These are phyloP conservation scores for Wickerhamiella occidentalis DNA, from an alignment of 805 yeast species.

Conservation along the genomic window DNA sequence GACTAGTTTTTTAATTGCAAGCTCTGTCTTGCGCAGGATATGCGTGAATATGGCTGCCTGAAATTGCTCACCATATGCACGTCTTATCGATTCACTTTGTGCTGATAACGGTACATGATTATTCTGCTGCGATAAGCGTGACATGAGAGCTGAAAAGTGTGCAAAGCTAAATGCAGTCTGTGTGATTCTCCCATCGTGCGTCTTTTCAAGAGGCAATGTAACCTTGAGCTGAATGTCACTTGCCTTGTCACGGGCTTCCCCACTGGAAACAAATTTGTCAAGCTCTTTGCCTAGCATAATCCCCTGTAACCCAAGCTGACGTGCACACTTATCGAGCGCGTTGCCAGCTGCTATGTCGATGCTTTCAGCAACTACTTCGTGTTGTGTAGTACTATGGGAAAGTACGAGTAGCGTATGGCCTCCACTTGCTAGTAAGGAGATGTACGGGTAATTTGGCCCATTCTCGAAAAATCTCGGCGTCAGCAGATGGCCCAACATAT, in stretches of 20 bases:
- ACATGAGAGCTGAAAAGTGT: conserved; percentile 50
- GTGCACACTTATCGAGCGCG: conserved; percentile 82
- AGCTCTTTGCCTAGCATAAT: conserved; percentile 78
- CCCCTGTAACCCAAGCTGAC: conserved; percentile 69
- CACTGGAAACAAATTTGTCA: conserved; percentile 41
- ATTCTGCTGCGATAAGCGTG: conserved; percentile 21
- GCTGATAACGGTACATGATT: conserved; percentile 14
- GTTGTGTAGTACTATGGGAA: conserved; percentile 47
- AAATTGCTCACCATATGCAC: conserved; percentile 24
- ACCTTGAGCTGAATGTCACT: conserved; percentile 19
- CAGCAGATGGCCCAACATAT: conserved; percentile 86
- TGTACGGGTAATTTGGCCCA: conserved; percentile 59
- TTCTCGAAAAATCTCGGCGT: conserved; percentile 43
- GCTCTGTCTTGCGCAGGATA: conserved; percentile 48
- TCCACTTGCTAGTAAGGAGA: conserved; percentile 75
- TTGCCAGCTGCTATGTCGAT: conserved; percentile 89
- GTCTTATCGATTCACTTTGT: conserved; percentile 17
- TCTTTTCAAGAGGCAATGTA: conserved; percentile 44
- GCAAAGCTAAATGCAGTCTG: conserved; percentile 59
- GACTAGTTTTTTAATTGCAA: conserved; percentile 31
- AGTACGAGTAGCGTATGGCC: conserved; percentile 88
- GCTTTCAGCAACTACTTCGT: conserved; percentile 62
- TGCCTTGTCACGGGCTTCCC: conserved; percentile 20
- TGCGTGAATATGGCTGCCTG: conserved; percentile 66
- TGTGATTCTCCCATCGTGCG: conserved; percentile 32